A percentile compares a stretch with the other conserved stretches of the same genome.
These are phyloP conservation scores for Starmerella etchellsii DNA, from an alignment of 805 yeast species.

Conservation along the genomic window DNA sequence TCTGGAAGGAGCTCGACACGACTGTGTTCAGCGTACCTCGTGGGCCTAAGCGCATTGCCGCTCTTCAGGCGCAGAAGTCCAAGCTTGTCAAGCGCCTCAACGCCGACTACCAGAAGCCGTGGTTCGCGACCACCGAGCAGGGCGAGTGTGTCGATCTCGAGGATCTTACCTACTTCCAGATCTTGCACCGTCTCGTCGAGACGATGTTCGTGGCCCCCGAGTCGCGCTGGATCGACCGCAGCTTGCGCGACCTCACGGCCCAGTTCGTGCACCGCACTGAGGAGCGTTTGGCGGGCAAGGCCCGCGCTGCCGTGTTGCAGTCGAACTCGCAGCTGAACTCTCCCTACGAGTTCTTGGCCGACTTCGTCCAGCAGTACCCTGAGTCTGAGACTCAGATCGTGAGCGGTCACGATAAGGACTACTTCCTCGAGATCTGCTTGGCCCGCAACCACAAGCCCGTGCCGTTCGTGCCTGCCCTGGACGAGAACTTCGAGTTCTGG, in stretches of 20 bases:
- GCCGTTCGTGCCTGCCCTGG: slow-evolving; percentile 92
- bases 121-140: slow-evolving; percentile 74
- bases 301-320: slow-evolving; percentile 54
- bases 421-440: slow-evolving; percentile 69
- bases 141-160: slow-evolving; percentile 84
- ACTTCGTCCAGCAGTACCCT: slow-evolving; percentile 57
- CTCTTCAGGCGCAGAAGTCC: slow-evolving; percentile 69
- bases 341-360: slow-evolving; percentile 50
- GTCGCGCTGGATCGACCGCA: slow-evolving; percentile 72
- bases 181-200: slow-evolving; percentile 75
- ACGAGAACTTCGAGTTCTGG: slow-evolving; percentile 86
- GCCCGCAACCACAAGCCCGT: slow-evolving; percentile 90
- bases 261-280: slow-evolving; percentile 85
- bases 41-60: slow-evolving; percentile 63
- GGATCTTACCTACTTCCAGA: slow-evolving; percentile 92
- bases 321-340: slow-evolving; percentile 46
- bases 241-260: slow-evolving; percentile 79
- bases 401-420: slow-evolving; percentile 91
- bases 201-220: slow-evolving; percentile 73
- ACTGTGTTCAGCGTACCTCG: slow-evolving; percentile 86
- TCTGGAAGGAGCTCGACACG: slow-evolving; percentile 96
- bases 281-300: slow-evolving; percentile 68
- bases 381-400: slow-evolving; percentile 67
- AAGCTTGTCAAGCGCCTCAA: slow-evolving; percentile 75
- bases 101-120: slow-evolving; percentile 93